A percentile compares a stretch with the other conserved stretches of the same genome.
Conservation (phyloP, 257 asterid species). For the Solanum piurae region DNA sequence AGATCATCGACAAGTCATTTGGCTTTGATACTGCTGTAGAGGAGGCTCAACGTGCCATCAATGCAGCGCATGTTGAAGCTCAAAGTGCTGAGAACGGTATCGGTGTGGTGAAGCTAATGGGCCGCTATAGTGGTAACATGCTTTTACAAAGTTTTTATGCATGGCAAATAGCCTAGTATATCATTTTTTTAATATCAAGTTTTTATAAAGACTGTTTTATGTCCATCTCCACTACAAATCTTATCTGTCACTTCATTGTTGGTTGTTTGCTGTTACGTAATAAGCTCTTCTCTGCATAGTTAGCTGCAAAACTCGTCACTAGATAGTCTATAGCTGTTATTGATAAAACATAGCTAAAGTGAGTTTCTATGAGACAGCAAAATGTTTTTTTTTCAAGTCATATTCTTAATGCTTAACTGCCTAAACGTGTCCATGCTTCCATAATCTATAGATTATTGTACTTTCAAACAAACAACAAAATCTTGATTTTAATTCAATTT, state of each 20-base stretch:
- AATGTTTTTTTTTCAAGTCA: neutral
- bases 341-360: neutral
- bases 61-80: conserved; percentile 98
- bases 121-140: conserved; percentile 75
- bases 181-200: neutral
- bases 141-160: neutral
- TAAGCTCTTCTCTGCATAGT: neutral
- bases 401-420: neutral
- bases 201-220: neutral
- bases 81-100: conserved; percentile 86
- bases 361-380: neutral
- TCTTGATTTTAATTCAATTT: neutral
- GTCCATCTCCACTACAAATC: neutral
- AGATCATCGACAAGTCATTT: conserved; percentile 85
- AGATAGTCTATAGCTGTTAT: neutral
- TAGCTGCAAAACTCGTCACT: neutral
- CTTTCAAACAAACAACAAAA: neutral
- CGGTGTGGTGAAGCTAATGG: conserved; percentile 93
- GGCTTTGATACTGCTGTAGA: conserved; percentile 94
- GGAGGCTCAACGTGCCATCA: conserved; percentile 95
- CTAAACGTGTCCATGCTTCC: neutral
- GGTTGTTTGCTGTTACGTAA: neutral
- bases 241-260: neutral
- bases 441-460: neutral
- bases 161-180: neutral